Evolutionary conservation across 1,139 yeast genomes (phyloP), one percentile per base, ranked within the genome.

Genomic region (Geotrichum australiense): DNA sequence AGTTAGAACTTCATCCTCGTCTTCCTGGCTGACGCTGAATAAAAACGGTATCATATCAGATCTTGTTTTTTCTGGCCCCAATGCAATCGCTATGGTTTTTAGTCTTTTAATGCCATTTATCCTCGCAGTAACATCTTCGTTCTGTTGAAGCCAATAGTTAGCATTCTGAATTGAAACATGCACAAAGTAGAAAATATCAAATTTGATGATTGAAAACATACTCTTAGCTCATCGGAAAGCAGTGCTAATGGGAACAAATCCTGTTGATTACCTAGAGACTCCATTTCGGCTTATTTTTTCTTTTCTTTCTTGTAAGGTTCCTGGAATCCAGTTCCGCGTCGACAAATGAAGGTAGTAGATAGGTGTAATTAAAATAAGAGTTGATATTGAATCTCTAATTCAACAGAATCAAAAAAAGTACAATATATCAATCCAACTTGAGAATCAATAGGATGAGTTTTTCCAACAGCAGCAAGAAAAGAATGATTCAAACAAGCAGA

Each of bases 1-100:
- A 1, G 96, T 86, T 62, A 91, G 80, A 6, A 91, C 96, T 64
- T 91, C 98, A 61, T 91, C 98, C 64, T 91, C 98, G 61, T 91
- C 98, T 56, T 91, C 98, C 53, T 91, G 95, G 10, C 96, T 89
- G 31, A 86, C 97, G 53, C 81, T 76, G 48, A 76, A 79, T 50
- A 91, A 72, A 59, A 89, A 91, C 27, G 97, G 96, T 46, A 91
- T 71, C 58, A 91, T 71, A 62, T 91, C 98, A 39, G 74, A 73
- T 47, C 95, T 73, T 12, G 97, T 84, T 58, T 97, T 75, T 60
- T 85, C 94, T 5, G 93, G 91, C 10, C 98, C 97, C 48, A 91
- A 69, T 2, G 97, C 97, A 47, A 86, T 70, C 35, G 97, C 95
- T 58, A 91, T 91, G 32, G 96, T 87, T 52, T 89, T 93, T 51